These are phyloP conservation scores for Pleurotus ostreatus DNA, from an alignment of 768 basidiomycete species.

Conservation along the genomic window DNA sequence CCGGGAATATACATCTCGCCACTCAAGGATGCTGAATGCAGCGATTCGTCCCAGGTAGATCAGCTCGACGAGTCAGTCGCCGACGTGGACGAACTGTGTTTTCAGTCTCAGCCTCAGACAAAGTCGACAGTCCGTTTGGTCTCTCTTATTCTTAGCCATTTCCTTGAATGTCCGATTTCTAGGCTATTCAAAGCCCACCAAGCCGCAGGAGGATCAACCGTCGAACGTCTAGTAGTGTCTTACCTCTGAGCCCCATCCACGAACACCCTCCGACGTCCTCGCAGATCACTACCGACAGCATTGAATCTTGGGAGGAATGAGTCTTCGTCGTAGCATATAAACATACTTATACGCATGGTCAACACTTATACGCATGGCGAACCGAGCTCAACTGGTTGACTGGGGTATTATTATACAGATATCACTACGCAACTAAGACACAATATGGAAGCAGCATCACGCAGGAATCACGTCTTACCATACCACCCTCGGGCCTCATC, in stretches of 20 bases:
- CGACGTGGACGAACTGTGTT: neutral
- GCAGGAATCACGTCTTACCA: too few species aligned
- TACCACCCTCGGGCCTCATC: too few species aligned
- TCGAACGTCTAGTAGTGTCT: too few species aligned
- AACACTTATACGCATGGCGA: too few species aligned
- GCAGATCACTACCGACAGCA: slow-evolving; percentile 30
- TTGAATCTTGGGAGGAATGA: slow-evolving; percentile 32
- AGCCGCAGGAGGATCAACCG: neutral
- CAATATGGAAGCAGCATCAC: too few species aligned
- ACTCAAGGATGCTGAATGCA: slow-evolving; percentile 14
- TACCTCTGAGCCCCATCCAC: too few species aligned
- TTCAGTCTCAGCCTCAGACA: too few species aligned
- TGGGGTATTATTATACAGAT: slow-evolving; percentile 9
- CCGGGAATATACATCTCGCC: slow-evolving; percentile 35
- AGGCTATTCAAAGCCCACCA: too few species aligned
- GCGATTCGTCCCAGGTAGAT: neutral
- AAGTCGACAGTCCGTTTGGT: too few species aligned
- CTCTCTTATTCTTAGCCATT: too few species aligned
- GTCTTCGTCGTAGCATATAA: neutral
- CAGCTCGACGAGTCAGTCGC: neutral
- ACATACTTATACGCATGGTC: too few species aligned
- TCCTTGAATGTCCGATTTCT: too few species aligned
- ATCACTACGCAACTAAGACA: neutral
- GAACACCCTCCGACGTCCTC: slow-evolving; percentile 8
- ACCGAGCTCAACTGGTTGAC: neutral